Base-by-base conservation (phyloP, 164 flowering plant species). In the Liriodendron chinense region DNA sequence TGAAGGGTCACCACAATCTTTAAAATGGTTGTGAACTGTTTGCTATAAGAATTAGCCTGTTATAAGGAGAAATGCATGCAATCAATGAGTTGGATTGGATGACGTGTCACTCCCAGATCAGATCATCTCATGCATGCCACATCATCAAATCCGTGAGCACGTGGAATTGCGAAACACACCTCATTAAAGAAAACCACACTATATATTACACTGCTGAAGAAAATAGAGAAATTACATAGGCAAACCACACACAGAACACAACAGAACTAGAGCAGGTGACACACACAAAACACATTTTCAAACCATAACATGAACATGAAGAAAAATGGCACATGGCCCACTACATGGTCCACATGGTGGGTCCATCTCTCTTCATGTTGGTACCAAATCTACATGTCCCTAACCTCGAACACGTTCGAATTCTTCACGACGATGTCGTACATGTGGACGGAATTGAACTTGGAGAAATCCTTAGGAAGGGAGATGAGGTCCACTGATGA, bases 401-500 rank as follows among this genome's bases (percentile, higher is more conserved):
- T 80, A 56, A 91, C 95, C 64, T 84, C 91, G 81, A 91, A 91
- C 73, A 81, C 43, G 53, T 85, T 84, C 10, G 91, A 91, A 71
- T 86, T 88, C 67, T 91, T 87, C 25, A 91, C 77, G 69, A 91
- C 94, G 20, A 91, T 86, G 66, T 91, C 89, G 59, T 86, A 87
- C 92, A 90, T 87, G 82, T 90, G 75, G 57, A 88, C 75, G 23
- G 92, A 84, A 75, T 66, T 83, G 82, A 91, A 87, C 84, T 74
- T 86, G 84, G 84, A 71, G 82, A 89, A 89, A 47, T 88, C 89
- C 34, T 75, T 84, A 7, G 93, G 95, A 50, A 91, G 88, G 65
- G 95, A 88, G 65, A 91, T 91, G 21, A 91, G 85, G 62, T 91
- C 90, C 26, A 88, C 81, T 65, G 92, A 88, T 7, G 90, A 83